A percentile compares a stretch with the other conserved stretches of the same genome.
Evolutionary conservation across 306 rosid species (phyloP).

Genomic region (Lathyrus aphaca): DNA sequence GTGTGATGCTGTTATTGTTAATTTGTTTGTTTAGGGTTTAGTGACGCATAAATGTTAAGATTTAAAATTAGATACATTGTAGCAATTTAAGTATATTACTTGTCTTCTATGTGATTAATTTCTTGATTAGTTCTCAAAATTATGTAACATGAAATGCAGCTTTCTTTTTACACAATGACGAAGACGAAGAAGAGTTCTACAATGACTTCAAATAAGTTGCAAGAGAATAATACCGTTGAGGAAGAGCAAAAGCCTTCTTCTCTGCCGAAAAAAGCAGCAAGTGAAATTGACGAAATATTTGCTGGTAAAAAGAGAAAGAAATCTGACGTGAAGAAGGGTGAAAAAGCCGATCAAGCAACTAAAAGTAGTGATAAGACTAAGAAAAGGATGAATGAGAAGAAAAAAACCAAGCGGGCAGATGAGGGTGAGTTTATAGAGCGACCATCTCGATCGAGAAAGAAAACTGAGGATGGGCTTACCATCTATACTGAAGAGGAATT

Average conservation of each 20-base stretch:
- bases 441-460: constrained; percentile 52
- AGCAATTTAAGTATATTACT: neutral
- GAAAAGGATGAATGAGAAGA: constrained; percentile 45
- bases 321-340: constrained; percentile 15
- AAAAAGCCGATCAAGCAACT: constrained; percentile 33
- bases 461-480: constrained; percentile 60
- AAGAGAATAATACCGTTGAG: constrained; percentile 34
- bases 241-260: constrained; percentile 50
- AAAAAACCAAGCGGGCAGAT: constrained; percentile 27
- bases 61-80: neutral
- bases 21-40: too few relatives aligned
- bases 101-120: neutral
- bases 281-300: constrained; percentile 80
- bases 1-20: neutral
- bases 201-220: constrained; percentile 16
- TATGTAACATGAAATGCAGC: constrained; percentile 34
- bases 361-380: constrained; percentile 47
- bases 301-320: constrained; percentile 69
- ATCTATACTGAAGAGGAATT: constrained; percentile 76
- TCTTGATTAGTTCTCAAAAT: constrained; percentile 7
- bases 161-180: constrained; percentile 31
- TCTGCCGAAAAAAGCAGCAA: constrained; percentile 36
- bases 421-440: constrained; percentile 44
- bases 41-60: too few relatives aligned
- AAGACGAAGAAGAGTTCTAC: constrained; percentile 47